Conservation (phyloP, 225 moss, liverwort and hornwort species). For the Rhytidiadelphus loreus region DNA sequence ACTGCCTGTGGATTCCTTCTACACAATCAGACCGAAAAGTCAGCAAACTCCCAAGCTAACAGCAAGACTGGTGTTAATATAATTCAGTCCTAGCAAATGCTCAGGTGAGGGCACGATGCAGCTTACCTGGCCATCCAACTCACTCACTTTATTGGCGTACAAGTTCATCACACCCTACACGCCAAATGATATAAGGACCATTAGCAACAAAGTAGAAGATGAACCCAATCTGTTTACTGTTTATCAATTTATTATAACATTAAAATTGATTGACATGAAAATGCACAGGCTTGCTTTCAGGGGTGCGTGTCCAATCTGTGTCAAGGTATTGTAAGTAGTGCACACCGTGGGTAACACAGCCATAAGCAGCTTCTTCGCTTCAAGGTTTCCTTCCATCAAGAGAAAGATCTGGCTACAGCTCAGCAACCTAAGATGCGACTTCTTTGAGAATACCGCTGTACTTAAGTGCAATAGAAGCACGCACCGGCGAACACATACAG, state of each 20-base stretch:
- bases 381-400: slow-evolving; percentile 67
- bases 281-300: neutral
- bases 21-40: slow-evolving; percentile 5
- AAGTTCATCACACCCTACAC: slow-evolving; percentile 83
- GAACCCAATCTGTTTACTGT: neutral
- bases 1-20: slow-evolving; percentile 43
- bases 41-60: neutral
- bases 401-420: slow-evolving; percentile 82
- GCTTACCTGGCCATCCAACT: slow-evolving; percentile 65
- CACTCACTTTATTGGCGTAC: slow-evolving; percentile 66
- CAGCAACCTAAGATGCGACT: slow-evolving; percentile 57
- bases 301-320: neutral
- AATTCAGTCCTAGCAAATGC: neutral
- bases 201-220: slow-evolving; percentile 8
- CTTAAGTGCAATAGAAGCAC: slow-evolving; percentile 77
- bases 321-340: neutral
- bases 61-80: neutral
- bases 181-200: neutral
- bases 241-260: neutral
- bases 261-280: neutral
- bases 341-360: slow-evolving; percentile 72
- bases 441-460: slow-evolving; percentile 84
- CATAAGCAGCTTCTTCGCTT: slow-evolving; percentile 76
- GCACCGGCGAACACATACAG: slow-evolving; percentile 64
- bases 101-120: neutral